Conservation (phyloP, 2,329 filamentous ascomycete species). For the Penicillium sp. region DNA sequence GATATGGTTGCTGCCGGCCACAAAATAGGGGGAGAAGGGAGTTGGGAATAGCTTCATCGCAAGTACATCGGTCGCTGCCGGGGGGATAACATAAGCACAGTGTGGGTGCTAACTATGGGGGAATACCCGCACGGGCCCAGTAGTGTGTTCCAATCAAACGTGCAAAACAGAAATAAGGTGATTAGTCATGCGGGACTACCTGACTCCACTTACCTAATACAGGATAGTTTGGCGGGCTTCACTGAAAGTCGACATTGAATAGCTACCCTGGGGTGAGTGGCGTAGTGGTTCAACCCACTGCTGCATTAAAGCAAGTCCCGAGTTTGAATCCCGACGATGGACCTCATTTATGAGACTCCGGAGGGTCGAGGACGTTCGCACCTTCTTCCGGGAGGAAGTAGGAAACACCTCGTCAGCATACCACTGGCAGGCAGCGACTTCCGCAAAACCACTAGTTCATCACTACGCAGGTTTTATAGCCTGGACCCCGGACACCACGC, state of each 20-base stretch:
- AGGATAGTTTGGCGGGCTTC: not conserved
- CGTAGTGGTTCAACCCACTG: conserved; percentile 1
- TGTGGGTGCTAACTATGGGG: not conserved
- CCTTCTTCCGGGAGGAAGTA: not conserved
- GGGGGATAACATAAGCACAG: not conserved
- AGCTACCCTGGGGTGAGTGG: conserved; percentile 1
- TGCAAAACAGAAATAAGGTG: not conserved
- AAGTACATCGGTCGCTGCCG: no score
- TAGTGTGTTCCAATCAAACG: not conserved
- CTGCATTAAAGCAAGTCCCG: conserved; percentile 4
- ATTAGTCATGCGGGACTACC: not conserved
- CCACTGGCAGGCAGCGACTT: not conserved
- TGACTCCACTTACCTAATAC: not conserved
- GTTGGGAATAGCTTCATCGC: not conserved
- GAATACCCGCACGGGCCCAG: not conserved
- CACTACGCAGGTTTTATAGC: conserved; percentile 6
- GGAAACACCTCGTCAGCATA: not conserved
- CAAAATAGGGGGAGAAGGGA: not conserved
- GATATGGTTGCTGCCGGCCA: no score
- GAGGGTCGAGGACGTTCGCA: not conserved
- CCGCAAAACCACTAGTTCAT: not conserved
- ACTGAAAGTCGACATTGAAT: not conserved
- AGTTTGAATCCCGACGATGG: not conserved
- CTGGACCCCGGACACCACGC: not conserved
- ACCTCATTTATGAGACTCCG: no score